These are phyloP conservation scores for Trypanosoma platydactyli DNA, from an alignment of 208 protist genomes.

Conservation along the genomic window DNA sequence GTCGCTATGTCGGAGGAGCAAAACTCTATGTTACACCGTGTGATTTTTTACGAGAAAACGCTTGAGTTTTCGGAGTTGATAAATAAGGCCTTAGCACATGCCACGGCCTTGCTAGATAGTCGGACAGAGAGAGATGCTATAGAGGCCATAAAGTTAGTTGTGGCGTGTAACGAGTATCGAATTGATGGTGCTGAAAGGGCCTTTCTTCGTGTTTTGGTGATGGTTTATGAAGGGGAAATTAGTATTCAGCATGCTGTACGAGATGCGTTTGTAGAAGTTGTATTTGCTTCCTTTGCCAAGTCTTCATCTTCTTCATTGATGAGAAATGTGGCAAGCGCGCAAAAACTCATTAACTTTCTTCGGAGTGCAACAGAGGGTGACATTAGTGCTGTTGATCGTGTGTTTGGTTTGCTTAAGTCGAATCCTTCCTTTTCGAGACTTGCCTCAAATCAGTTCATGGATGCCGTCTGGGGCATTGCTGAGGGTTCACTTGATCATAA, in stretches of 20 bases:
- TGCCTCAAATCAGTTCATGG: constrained; percentile 74
- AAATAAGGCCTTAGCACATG: constrained; percentile 61
- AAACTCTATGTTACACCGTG: constrained; percentile 45
- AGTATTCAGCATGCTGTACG: constrained; percentile 90
- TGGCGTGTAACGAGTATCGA: constrained; percentile 77
- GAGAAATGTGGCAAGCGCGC: constrained; percentile 65
- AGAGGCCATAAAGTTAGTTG: constrained; percentile 85
- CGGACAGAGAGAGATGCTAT: constrained; percentile 86
- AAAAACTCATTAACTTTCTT: constrained; percentile 76
- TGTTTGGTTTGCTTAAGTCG: constrained; percentile 71
- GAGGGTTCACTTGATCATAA: constrained; percentile 70
- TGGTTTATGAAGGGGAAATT: constrained; percentile 86
- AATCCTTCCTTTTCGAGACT: constrained; percentile 60
- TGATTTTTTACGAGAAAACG: constrained; percentile 81
- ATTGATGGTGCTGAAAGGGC: constrained; percentile 65
- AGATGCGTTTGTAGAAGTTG: constrained; percentile 84
- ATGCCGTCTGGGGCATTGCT: constrained; percentile 84
- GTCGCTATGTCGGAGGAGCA: constrained; percentile 50
- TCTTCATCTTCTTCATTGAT: constrained; percentile 52
- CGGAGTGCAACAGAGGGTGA: constrained; percentile 77
- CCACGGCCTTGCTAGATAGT: constrained; percentile 73
- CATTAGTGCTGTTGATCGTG: constrained; percentile 80
- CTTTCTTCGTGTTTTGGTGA: constrained; percentile 78
- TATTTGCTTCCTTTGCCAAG: constrained; percentile 75
- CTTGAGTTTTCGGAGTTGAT: constrained; percentile 71